A percentile compares a stretch with the other conserved stretches of the same genome.
These are phyloP conservation scores for Rubia tinctorum DNA, from an alignment of 305 asterid genomes.

Conservation along the genomic window DNA sequence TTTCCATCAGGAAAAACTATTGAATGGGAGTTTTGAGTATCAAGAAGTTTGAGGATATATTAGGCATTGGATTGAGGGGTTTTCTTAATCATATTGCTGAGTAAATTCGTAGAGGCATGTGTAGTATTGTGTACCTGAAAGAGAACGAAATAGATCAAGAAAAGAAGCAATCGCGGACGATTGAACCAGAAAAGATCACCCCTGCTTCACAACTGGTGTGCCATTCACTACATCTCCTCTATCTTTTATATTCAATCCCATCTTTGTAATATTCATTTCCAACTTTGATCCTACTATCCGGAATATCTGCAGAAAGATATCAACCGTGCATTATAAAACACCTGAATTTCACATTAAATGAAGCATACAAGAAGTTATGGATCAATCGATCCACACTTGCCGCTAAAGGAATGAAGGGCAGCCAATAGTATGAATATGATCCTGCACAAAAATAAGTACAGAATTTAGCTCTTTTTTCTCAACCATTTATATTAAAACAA, in stretches of 20 bases:
- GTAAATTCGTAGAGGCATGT: too few species aligned
- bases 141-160: conserved; percentile 73
- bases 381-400: conserved; percentile 29
- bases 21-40: too few species aligned
- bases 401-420: conserved; percentile 64
- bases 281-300: conserved; percentile 64
- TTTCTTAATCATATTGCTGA: too few species aligned
- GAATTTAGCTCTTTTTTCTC: too few species aligned
- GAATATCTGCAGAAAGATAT: conserved; percentile 4
- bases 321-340: not conserved
- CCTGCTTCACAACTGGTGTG: conserved; percentile 56
- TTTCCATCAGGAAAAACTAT: too few species aligned
- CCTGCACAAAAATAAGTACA: conserved; percentile 30
- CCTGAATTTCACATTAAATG: not conserved
- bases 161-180: conserved; percentile 68
- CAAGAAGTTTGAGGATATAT: too few species aligned
- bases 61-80: too few species aligned
- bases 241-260: conserved; percentile 74
- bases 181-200: conserved; percentile 87
- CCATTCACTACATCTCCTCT: conserved; percentile 64
- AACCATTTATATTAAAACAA: too few species aligned
- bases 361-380: not conserved
- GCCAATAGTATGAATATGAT: conserved; percentile 60
- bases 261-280: conserved; percentile 78
- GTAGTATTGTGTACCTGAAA: conserved; percentile 55